Evolutionary conservation across 1,284 basidiomycete genomes (phyloP).

Genomic region (Porogramme epimiltina): DNA sequence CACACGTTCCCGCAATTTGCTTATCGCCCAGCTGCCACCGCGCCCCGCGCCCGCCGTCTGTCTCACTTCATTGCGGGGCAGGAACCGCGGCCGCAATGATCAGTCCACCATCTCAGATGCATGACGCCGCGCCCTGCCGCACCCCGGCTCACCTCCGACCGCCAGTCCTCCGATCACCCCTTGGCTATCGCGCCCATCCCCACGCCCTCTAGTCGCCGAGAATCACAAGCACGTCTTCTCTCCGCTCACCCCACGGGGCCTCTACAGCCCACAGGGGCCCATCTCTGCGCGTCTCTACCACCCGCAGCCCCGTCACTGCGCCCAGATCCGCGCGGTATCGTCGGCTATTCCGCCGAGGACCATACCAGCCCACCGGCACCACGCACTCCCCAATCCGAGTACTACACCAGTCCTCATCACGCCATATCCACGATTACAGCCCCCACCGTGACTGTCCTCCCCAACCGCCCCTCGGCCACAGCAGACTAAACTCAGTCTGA

Average conservation of each 20-base stretch:
- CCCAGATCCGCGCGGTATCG: not conserved
- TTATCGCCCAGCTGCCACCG: slow-evolving; percentile 3
- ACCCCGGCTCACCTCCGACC: too few relatives aligned
- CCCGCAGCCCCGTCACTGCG: not conserved
- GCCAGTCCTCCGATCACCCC: slow-evolving; percentile 9
- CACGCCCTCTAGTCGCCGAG: slow-evolving; percentile 10
- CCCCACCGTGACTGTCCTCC: too few relatives aligned
- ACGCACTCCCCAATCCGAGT: too few relatives aligned
- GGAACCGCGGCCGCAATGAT: slow-evolving; percentile 11
- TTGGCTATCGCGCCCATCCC: slow-evolving; percentile 16
- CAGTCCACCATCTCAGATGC: slow-evolving; percentile 22
- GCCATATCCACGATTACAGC: too few relatives aligned
- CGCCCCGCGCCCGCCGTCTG: not conserved
- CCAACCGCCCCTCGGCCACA: too few relatives aligned
- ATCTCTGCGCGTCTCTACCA: not conserved
- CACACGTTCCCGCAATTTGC: slow-evolving; percentile 5
- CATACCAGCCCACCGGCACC: too few relatives aligned
- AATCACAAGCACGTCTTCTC: slow-evolving; percentile 16
- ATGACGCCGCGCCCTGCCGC: slow-evolving; percentile 22
- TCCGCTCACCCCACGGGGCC: slow-evolving; percentile 21
- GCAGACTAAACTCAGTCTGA: too few relatives aligned
- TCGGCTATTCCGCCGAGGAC: not conserved
- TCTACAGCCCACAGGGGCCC: not conserved
- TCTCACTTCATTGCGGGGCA: slow-evolving; percentile 13
- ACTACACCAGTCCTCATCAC: too few relatives aligned